Base-by-base conservation (phyloP, 305 asterid genomes). In the Lippia alba region DNA sequence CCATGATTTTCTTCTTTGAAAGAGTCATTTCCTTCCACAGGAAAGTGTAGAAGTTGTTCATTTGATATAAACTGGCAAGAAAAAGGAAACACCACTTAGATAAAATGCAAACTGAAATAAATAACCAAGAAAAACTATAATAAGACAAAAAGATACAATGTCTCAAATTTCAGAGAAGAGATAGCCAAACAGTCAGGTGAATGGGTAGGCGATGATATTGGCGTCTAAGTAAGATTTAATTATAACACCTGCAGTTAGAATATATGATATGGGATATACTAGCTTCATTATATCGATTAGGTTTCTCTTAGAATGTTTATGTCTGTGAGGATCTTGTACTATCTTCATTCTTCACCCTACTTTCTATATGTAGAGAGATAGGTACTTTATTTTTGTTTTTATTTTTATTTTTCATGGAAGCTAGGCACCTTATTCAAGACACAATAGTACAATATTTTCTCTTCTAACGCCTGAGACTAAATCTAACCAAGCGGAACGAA, bases 21-120 rank as follows among this genome's bases (percentile, higher is more conserved):
- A 73, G 78, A 65, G 83, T 24, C 94, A 88, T 83, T 73, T 77
- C 92, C 66, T 83, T 87, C 98, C 97, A 90, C 49, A 94, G 82
- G 69, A 78, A 84, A 68, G 87, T 69, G 80, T 91, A 94, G 70
- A 91, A 84, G 78, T 79, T 87, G 71, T 87, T 81, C 99, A 94
- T 94, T 83, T 94, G 98, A n/a, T 87, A 76, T 66, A 87, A 66
- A 80, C 99, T 94, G 95, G 69, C 56, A 58, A 66, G 70, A 75
- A 53, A 77, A 74, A 66, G 61, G 24, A 71, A 66, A 60, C 34
- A 48, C 4, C 48, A 54, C 57, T 61, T 30, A 40, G 69, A 65
- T 57, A 24, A 24, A 24, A 41, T 17, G 73, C 72, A 14, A 67
- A 19, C 34, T 20, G 44, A 30, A 20, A 8, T 33, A 50, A 70